phyloP scores from a whole-genome alignment of 2,329 filamentous ascomycete species.

The Botryotinia calthae region DNA sequence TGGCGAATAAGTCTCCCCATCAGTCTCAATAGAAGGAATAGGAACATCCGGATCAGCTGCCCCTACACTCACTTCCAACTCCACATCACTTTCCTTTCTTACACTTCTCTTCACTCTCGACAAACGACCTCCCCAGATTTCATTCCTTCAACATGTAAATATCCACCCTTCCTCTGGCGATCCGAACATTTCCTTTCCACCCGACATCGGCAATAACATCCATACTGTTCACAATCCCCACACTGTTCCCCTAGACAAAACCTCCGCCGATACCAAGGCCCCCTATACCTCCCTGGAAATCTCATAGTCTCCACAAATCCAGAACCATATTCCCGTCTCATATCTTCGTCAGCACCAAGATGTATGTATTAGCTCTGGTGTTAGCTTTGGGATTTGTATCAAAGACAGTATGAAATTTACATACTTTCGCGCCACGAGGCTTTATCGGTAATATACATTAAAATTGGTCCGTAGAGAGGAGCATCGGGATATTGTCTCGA shows the following conservation, averaged over 20 bases:
- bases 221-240: not conserved
- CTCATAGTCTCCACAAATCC: not conserved
- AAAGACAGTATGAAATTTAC: not conserved
- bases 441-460: not conserved
- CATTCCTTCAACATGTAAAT: not conserved
- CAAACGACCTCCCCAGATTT: not conserved
- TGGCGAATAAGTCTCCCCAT: not conserved
- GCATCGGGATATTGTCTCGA: not conserved
- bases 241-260: not conserved
- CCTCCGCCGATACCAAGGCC: not conserved
- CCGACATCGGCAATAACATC: not conserved
- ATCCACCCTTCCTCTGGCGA: not conserved
- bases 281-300: not conserved
- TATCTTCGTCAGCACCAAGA: not conserved
- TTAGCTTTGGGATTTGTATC: not conserved
- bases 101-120: not conserved
- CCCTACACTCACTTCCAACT: not conserved
- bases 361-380: not conserved
- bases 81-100: not conserved
- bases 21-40: not conserved
- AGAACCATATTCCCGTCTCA: not conserved
- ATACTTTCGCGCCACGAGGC: not conserved
- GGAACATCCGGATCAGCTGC: not conserved
- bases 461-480: not conserved
- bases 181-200: not conserved